Percentiles rank a stretch among this genome's conserved stretches.
phyloP scores from a whole-genome alignment of 495 filamentous ascomycete genomes.

The Aspergillus heteromorphus region DNA sequence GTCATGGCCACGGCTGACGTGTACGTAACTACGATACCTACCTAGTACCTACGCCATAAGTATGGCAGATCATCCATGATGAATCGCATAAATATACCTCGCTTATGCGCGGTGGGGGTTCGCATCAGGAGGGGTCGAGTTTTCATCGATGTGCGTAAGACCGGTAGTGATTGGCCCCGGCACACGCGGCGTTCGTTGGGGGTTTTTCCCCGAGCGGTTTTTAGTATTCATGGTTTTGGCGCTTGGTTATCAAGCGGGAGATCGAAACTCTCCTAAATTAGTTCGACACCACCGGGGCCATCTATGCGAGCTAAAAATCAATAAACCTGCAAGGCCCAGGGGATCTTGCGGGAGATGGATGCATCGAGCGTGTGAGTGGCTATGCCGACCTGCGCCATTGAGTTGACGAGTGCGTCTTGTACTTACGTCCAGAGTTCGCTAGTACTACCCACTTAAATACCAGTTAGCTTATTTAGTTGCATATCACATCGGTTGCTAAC shows the following conservation, averaged over 20 bases:
- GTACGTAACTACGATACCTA: neutral
- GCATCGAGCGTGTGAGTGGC: neutral
- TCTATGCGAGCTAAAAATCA: neutral
- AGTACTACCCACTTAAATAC: neutral
- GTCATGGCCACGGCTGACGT: neutral
- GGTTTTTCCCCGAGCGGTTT: neutral
- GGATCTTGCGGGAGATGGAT: neutral
- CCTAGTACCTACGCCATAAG: neutral
- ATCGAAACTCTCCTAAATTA: neutral
- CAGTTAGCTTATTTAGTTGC: neutral
- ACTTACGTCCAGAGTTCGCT: neutral
- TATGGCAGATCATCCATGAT: neutral
- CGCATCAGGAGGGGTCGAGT: too few species aligned
- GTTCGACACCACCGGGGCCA: neutral
- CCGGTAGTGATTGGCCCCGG: too few species aligned
- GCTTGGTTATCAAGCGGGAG: neutral
- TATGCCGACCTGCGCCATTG: neutral
- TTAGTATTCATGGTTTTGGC: neutral
- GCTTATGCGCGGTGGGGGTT: too few species aligned
- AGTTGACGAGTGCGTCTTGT: neutral
- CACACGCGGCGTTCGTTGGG: too few species aligned
- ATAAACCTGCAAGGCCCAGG: neutral
- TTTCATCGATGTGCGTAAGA: too few species aligned
- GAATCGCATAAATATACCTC: too few species aligned
- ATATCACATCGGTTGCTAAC: neutral